These are phyloP conservation scores for Neonectria faginata DNA, from an alignment of 2,329 filamentous ascomycete species.

Conservation along the genomic window DNA sequence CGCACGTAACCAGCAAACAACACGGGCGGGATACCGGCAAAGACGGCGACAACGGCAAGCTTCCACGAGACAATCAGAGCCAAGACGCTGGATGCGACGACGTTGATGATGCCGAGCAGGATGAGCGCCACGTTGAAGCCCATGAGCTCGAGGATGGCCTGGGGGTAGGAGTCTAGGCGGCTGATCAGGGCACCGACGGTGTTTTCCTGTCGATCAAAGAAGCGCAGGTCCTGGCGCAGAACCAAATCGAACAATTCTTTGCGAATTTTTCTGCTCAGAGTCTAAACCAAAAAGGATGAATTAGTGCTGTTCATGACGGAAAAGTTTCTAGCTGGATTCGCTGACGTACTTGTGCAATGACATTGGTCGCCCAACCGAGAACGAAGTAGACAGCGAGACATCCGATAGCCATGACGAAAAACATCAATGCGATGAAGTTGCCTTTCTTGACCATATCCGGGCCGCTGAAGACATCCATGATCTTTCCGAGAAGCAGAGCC, in stretches of 20 bases:
- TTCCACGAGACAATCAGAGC: conserved; percentile 59
- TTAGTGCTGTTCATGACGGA: too few relatives aligned
- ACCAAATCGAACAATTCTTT: conserved; percentile 43
- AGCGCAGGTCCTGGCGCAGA: conserved; percentile 53
- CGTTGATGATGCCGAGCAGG: conserved; percentile 49
- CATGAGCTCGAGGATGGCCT: conserved; percentile 54
- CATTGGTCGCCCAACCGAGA: conserved; percentile 51
- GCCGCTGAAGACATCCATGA: conserved; percentile 55
- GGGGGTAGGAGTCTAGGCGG: conserved; percentile 50
- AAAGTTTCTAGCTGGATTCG: not conserved
- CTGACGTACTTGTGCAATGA: conserved; percentile 46
- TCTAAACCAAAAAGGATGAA: conserved; percentile 13
- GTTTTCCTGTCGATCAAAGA: conserved; percentile 55
- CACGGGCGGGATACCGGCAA: conserved; percentile 52
- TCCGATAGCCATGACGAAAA: conserved; percentile 60
- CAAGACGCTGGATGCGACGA: conserved; percentile 53
- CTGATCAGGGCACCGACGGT: conserved; percentile 50
- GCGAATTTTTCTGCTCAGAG: conserved; percentile 46
- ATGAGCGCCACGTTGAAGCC: conserved; percentile 54
- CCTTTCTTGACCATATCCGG: conserved; percentile 51
- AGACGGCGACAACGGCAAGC: conserved; percentile 59
- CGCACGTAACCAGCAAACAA: conserved; percentile 50
- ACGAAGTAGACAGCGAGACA: conserved; percentile 56
- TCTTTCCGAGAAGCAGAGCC: conserved; percentile 49
- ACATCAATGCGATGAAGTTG: conserved; percentile 67